phyloP scores from a whole-genome alignment of 495 filamentous ascomycete genomes.

The Cryomyces antarcticus region DNA sequence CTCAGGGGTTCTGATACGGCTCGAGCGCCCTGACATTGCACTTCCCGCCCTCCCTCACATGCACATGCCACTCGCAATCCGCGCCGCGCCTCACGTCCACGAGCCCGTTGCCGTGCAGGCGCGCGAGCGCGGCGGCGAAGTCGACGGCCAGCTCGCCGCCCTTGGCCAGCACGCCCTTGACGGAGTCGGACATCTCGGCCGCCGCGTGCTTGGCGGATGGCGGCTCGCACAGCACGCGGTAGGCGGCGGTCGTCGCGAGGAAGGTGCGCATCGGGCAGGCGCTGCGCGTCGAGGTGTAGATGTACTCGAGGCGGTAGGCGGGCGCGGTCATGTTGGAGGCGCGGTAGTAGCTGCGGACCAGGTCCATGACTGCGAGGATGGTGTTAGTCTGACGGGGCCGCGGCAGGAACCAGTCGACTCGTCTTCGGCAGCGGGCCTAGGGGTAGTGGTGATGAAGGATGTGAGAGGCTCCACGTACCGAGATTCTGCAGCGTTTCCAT shows the following conservation, averaged over 20 bases:
- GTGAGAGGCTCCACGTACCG: not conserved
- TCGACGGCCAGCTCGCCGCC: constrained; percentile 8
- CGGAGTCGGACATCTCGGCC: constrained; percentile 2
- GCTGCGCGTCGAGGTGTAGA: constrained; percentile 7
- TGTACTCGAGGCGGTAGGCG: constrained; percentile 14
- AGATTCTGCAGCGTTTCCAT: constrained; percentile 8
- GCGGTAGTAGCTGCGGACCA: constrained; percentile 12
- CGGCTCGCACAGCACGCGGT: constrained; percentile 5
- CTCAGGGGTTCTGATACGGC: constrained; percentile 2
- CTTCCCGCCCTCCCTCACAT: constrained; percentile 2
- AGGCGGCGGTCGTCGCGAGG: constrained; percentile 12
- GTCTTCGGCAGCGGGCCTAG: not conserved
- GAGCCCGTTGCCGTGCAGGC: constrained; percentile 6
- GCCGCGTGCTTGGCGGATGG: not conserved
- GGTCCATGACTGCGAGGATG: constrained; percentile 7
- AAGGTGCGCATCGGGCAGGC: constrained; percentile 9
- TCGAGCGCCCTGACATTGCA: constrained; percentile 1
- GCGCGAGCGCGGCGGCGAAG: constrained; percentile 6
- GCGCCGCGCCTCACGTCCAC: constrained; percentile 7
- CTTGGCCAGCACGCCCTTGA: constrained; percentile 5
- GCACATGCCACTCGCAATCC: constrained; percentile 10
- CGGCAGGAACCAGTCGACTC: too few relatives aligned
- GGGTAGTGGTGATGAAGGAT: not conserved
- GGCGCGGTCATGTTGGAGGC: constrained; percentile 11
- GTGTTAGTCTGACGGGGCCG: not conserved